Evolutionary conservation across 306 rosid genomes (phyloP), one percentile per base, ranked within the genome.

Genomic region (Dryas octopetala): DNA sequence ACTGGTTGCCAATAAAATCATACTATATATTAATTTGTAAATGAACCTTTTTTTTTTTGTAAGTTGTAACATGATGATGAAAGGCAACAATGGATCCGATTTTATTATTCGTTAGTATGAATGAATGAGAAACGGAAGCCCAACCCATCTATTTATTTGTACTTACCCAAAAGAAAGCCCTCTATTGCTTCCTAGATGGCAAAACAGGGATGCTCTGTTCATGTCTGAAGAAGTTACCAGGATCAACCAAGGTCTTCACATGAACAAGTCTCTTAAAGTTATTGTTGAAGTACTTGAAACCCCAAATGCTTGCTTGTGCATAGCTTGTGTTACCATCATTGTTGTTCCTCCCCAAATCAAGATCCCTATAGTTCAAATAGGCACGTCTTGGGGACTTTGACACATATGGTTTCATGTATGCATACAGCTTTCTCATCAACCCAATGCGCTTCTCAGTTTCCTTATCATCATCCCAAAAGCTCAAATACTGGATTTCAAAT

Each of bases 311-410:
- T 53, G 84, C 79, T 45, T 62, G 41, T 62, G 68, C 67, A 57
- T 62, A 80, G n/a, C 68, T 55, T 55, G 66, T 63, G 9, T 49
- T 38, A 0, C 67, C 70, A 19, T 38, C 6, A 15, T 16, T 13
- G 47, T 75, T 69, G 47, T 75, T 69, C 9, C 16, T 54, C 7
- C 84, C 80, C 75, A 71, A 57, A 76, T 91, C 97, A 8, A 91
- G 89, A 62, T 88, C 97, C 60, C 93, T 88, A 13, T 91, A 88
- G 58, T 91, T 91, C 76, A 89, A 79, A 65, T 91, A 91, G 12
- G 94, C 94, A 19, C 81, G 82, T 80, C 92, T 91, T 14, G 97
- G 94, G 46, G 74, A 81, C 81, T 77, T 87, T 0, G 94, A 89
- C 0, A 86, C 97, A 66, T 89, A 86, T 6, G 92, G 88, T 41